Evolutionary conservation across 1,139 yeast genomes (phyloP).

Genomic region (Lodderomyces margitis): DNA sequence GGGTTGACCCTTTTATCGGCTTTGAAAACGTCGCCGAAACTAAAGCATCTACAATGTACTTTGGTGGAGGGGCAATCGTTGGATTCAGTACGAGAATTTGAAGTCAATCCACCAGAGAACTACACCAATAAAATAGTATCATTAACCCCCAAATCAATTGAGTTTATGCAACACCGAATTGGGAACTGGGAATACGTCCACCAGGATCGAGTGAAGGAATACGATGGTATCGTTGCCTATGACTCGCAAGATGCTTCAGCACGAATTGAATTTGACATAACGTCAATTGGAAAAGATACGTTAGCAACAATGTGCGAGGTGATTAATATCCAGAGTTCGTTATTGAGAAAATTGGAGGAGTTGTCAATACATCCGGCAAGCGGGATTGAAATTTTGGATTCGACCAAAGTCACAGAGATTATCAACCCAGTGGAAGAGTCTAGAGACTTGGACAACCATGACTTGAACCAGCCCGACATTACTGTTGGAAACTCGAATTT

Average conservation of each 20-base stretch:
- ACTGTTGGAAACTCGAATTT: conserved; percentile 26
- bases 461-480: conserved; percentile 18
- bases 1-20: conserved; percentile 88
- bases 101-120: conserved; percentile 51
- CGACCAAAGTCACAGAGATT: conserved; percentile 62
- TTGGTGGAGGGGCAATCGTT: conserved; percentile 73
- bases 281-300: conserved; percentile 37
- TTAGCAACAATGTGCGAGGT: conserved; percentile 88
- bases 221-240: conserved; percentile 80
- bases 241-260: conserved; percentile 70
- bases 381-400: conserved; percentile 50
- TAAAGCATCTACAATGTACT: conserved; percentile 60
- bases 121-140: conserved; percentile 84
- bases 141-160: conserved; percentile 76
- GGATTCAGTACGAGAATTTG: conserved; percentile 51
- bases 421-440: conserved; percentile 19
- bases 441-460: conserved; percentile 17
- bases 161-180: conserved; percentile 56
- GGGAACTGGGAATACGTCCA: conserved; percentile 77
- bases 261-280: conserved; percentile 67
- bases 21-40: conserved; percentile 59
- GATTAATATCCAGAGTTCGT: conserved; percentile 73
- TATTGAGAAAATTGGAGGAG: conserved; percentile 57
- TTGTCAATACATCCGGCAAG: conserved; percentile 37
- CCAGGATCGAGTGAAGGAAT: conserved; percentile 69